A percentile compares a stretch with the other conserved stretches of the same genome.
phyloP scores from a whole-genome alignment of 139 green algal genomes.

The Tetradesmus obliquus region DNA sequence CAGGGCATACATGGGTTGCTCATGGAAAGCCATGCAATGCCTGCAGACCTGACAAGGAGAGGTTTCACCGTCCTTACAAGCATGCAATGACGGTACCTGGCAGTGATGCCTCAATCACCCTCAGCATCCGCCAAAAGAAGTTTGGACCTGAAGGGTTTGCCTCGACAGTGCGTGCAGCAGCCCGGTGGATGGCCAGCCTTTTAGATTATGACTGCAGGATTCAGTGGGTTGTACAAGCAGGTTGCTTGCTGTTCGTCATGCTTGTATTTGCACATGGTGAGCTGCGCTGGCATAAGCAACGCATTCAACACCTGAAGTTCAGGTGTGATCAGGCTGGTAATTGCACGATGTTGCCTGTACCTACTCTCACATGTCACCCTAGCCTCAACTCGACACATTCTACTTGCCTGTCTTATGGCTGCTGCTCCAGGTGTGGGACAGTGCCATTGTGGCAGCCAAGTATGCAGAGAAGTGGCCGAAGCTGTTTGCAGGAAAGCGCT shows the following conservation, averaged over 20 bases:
- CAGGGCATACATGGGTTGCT: not conserved
- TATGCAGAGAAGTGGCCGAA: conserved; percentile 44
- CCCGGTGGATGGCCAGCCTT: not conserved
- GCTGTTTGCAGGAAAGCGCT: conserved; percentile 46
- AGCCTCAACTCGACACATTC: too few relatives aligned
- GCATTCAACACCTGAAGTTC: too few relatives aligned
- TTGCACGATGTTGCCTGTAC: too few relatives aligned
- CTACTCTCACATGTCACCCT: too few relatives aligned
- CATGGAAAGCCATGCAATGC: not conserved
- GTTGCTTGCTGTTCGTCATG: too few relatives aligned
- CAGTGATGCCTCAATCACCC: not conserved
- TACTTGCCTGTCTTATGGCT: not conserved
- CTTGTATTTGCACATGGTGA: too few relatives aligned
- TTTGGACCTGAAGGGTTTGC: conserved; percentile 74
- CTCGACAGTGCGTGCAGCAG: conserved; percentile 54
- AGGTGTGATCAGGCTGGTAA: too few relatives aligned
- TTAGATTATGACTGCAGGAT: not conserved
- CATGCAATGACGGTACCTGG: conserved; percentile 48
- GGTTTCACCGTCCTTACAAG: conserved; percentile 74
- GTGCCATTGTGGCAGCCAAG: conserved; percentile 75
- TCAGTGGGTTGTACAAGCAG: too few relatives aligned
- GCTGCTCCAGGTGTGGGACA: conserved; percentile 72
- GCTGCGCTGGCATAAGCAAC: too few relatives aligned
- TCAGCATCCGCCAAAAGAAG: conserved; percentile 68
- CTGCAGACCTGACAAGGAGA: conserved; percentile 57